Base-by-base conservation (phyloP, 78 protist species). In the Dictyostelium capitatum region DNA sequence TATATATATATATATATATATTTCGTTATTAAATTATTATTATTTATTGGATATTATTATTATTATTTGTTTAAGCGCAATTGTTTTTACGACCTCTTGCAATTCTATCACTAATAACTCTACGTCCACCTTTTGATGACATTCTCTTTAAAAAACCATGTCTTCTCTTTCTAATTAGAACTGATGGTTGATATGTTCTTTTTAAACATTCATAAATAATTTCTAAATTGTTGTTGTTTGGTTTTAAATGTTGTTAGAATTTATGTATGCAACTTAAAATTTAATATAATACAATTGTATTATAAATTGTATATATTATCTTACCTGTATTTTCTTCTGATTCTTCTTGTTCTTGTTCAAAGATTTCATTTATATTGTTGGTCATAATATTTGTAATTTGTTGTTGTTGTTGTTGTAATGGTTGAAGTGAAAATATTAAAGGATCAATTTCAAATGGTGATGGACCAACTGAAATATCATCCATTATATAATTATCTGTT, bases 121-220 rank as follows among this genome's bases (percentile, higher is more conserved):
- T 74, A 70, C 83, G 80, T 30, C 92, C 92, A 25, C 25, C 37
- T 70, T 46, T 62, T 7, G 92, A 30, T 77, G 82, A 41, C 64
- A 87, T 46, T 77, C 92, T 87, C 15, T 41, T 51, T 15, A 74
- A 51, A 70, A 87, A 87, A 25, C 92, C 92, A 72, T 87, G 92
- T 72, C 81, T 87, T 77, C 92, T 74, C 92, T 87, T 87, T 77
- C 92, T 87, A 19, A 70, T 79, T 1, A 87, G 23, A 46, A 74
- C 92, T 48, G 92, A 87, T 77, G 92, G 92, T 87, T 87, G 92
- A 64, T 87, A 87, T 15, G 92, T 87, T 87, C 92, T 87, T 72
- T 87, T 87, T 47, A 77, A 19, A 50, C 74, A 67, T 51, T 87
- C 91, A 25, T 53, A 53, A n/a, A 23, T 14, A 64, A 77, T 82